Conservation (phyloP, 2,329 filamentous ascomycete genomes). For the Cercospora sojina region DNA sequence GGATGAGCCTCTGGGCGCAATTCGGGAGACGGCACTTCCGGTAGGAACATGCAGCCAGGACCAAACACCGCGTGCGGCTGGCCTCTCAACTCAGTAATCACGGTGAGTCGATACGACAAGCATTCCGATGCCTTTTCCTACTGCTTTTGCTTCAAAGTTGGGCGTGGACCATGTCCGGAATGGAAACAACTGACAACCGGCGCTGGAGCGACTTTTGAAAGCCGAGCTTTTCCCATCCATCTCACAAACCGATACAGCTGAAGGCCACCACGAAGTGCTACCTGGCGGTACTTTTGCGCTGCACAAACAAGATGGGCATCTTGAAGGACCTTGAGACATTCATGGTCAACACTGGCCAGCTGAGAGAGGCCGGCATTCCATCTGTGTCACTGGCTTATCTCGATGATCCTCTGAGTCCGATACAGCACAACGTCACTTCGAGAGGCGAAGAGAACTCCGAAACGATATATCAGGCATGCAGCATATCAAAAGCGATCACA, state of each 20-base stretch:
- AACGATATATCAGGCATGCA: constrained; percentile 33
- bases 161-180: not conserved
- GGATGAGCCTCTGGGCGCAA: not conserved
- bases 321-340: constrained; percentile 20
- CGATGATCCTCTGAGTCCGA: constrained; percentile 18
- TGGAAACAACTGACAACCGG: not conserved
- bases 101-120: not conserved
- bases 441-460: constrained; percentile 25
- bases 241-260: not conserved
- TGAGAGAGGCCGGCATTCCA: constrained; percentile 21
- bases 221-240: not conserved
- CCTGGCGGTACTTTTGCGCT: not conserved
- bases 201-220: not conserved
- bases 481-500: constrained; percentile 33
- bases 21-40: not conserved
- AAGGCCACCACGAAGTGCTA: not conserved
- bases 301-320: not conserved
- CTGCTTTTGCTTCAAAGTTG: not conserved
- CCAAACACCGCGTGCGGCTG: not conserved
- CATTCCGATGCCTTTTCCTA: not conserved
- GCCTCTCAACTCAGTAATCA: not conserved
- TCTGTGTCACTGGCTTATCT: constrained; percentile 30
- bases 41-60: not conserved
- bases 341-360: constrained; percentile 10
- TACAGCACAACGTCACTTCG: constrained; percentile 21